Evolutionary conservation across 2,329 filamentous ascomycete genomes (phyloP), one percentile per base, ranked within the genome.

Genomic region (Alternaria brassicae): DNA sequence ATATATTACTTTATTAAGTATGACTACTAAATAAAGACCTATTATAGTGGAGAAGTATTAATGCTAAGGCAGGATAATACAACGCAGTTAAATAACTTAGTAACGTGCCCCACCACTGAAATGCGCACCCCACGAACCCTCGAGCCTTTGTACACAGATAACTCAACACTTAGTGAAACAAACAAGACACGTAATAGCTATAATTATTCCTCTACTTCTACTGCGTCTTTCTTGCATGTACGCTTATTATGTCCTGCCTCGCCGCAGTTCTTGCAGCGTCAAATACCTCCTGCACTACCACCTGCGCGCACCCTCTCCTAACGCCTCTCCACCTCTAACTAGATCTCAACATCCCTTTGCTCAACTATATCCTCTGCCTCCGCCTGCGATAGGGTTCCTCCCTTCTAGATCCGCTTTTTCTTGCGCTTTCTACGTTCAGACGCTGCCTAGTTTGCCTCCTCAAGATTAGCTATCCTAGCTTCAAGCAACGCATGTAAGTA

Each of bases 261-360:
- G 6, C 45, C 45, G 10, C 19, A 49, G 6, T 15, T 36, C 32
- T 37, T 49, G 47, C 47, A 49, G 47, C 25, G 47, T 27, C 21
- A 19, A 49, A 49, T 37, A 39, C 47, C 47, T 10, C 32, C 21
- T n/a, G 3, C 9, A 27, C 32, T 39, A 49, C 21, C 27, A 39
- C 47, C 47, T 49, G 32, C 13, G 32, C 32, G 25, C 8, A 39
- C 32, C 32, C 32, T 37, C 45, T 49, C 30, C 17, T 47, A 13
- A 47, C 45, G 45, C 19, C 45, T 49, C 45, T 49, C 44, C 19
- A 13, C 32, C n/a, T 49, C 45, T 37, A 37, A 23, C 19, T 49
- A 10, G 13, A 17, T 17, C 27, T 47, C 17, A 47, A 47, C 17
- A 47, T 47, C 27, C 27, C 15, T 17, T 32, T 47, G 6, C 27